A percentile compares a stretch with the other conserved stretches of the same genome.
phyloP scores from a whole-genome alignment of 2,329 filamentous ascomycete species.

The Alternaria ventricosa region DNA sequence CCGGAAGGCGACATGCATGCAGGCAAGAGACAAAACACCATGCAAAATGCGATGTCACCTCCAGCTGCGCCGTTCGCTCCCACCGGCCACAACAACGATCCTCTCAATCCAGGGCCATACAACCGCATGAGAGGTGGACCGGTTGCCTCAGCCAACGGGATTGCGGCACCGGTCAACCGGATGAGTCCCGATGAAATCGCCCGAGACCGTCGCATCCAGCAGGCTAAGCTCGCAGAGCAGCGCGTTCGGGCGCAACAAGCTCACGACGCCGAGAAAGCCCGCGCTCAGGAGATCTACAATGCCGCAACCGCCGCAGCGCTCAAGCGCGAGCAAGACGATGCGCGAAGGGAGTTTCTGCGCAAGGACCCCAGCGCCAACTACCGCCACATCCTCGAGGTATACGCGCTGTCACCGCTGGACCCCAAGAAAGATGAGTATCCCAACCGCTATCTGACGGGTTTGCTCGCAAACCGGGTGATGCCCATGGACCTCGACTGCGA shows the following conservation, averaged over 20 bases:
- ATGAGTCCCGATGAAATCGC: neutral
- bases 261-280: neutral
- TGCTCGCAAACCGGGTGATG: constrained; percentile 18
- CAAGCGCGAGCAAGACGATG: neutral
- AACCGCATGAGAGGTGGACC: neutral
- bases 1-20: neutral
- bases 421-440: neutral
- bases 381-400: constrained; percentile 13
- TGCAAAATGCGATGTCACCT: neutral
- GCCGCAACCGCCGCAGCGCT: neutral
- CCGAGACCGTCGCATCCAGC: neutral
- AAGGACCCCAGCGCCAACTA: constrained; percentile 13
- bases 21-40: neutral
- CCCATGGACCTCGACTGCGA: constrained; percentile 10
- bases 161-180: neutral
- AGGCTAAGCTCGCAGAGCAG: neutral
- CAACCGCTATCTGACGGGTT: neutral
- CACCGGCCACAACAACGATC: neutral
- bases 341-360: constrained; percentile 5
- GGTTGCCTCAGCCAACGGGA: neutral
- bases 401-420: neutral
- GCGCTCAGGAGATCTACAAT: neutral
- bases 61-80: neutral
- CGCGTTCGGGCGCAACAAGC: neutral
- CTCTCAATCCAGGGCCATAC: neutral